Conservation (phyloP, 2,329 filamentous ascomycete species). For the Calonectria ilicicola region DNA sequence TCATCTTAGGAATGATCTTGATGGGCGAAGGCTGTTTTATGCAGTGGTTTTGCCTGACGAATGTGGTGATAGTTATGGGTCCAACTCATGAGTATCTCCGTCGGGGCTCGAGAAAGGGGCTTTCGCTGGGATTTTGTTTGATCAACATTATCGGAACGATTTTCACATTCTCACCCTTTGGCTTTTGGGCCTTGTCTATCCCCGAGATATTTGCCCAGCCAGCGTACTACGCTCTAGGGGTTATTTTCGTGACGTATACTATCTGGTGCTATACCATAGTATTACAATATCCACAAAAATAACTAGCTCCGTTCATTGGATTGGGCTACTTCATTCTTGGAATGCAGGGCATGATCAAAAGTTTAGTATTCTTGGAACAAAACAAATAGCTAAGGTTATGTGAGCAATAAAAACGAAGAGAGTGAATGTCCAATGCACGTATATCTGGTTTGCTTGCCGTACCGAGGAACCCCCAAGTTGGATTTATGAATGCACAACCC, state of each 20-base stretch:
- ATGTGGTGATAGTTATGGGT: slow-evolving; percentile 3
- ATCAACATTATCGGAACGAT: slow-evolving; percentile 1
- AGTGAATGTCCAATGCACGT: too few relatives aligned
- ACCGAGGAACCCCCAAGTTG: too few relatives aligned
- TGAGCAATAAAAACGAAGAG: too few relatives aligned
- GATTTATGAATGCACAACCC: too few relatives aligned
- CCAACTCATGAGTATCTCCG: slow-evolving; percentile 1
- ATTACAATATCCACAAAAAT: background rate
- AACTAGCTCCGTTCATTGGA: background rate
- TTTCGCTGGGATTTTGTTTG: background rate
- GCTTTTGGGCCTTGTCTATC: background rate
- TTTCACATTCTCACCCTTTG: background rate
- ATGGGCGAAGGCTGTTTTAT: background rate
- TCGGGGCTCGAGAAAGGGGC: background rate
- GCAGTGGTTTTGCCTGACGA: slow-evolving; percentile 11
- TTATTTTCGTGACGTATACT: background rate
- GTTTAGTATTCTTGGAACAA: too few relatives aligned
- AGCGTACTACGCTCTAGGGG: background rate
- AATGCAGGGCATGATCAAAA: too few relatives aligned
- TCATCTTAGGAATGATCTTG: background rate
- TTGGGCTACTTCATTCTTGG: too few relatives aligned
- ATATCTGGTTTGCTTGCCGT: too few relatives aligned
- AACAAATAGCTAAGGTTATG: too few relatives aligned
- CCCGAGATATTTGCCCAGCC: slow-evolving; percentile 2
- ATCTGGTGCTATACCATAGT: slow-evolving; percentile 5